Evolutionary conservation across 805 yeast species (phyloP), one percentile per base, ranked within the genome.

Genomic region (Lachancea meyersii): DNA sequence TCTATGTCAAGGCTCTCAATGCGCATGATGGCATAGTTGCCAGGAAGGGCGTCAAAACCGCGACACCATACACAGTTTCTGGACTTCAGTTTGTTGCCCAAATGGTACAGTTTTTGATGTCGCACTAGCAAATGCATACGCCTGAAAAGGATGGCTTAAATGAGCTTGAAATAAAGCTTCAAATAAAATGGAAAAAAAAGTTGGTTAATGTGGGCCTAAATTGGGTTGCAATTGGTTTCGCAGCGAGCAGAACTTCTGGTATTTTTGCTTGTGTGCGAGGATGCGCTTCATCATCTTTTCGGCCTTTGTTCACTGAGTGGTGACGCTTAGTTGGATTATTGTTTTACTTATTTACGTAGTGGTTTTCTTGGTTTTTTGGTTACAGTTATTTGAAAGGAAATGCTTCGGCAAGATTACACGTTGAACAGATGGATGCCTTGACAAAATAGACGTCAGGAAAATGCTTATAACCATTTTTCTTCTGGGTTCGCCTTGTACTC

Each of bases 21-120:
- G 80, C 97, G 0, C 97, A 89, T 57, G 95, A 84, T 46, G 85
- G 84, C 3, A 85, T 91, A 41, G 84, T 87, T 14, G 86, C 91
- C 14, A 71, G 97, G 48, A 70, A 80, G 44, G 88, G 88, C 0
- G 64, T 77, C 2, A 58, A 63, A 26, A 68, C 48, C 1, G 48
- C 59, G 1, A 44, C 55, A 4, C 48, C 54, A 16, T 53, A 59
- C 10, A 53, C 62, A 34, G 35, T 52, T 3, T 60, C 64, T 2
- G 48, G 60, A 16, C 50, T 61, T 5, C 57, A 58, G 44, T 57
- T 61, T 34, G 51, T 55, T 2, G 55, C 58, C 7, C 53, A 57
- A 31, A 44, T 61, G 31, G 47, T 50, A 4, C 48, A 51, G 14
- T 49, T 57, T 41, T 44, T 44, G 18, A 23, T 39, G n/a, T 39